phyloP scores from a whole-genome alignment of 2,329 filamentous ascomycete species.

The Blastomyces gilchristii region DNA sequence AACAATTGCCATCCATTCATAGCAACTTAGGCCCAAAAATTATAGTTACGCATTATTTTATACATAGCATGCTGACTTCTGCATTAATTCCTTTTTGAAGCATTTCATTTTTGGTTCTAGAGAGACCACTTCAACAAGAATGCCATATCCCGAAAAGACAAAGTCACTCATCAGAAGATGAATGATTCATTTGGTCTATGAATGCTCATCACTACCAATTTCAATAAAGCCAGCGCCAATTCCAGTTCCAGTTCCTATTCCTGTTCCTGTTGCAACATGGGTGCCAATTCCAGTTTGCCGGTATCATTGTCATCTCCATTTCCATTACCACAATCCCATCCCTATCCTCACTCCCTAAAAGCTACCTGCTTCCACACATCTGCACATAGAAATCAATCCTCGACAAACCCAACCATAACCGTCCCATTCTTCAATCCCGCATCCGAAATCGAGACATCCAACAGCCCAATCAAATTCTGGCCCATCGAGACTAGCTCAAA shows the following conservation, averaged over 20 bases:
- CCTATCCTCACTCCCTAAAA: background rate
- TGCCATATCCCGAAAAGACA: background rate
- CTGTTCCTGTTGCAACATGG: background rate
- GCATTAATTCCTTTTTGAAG: background rate
- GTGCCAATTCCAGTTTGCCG: background rate
- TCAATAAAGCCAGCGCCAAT: background rate
- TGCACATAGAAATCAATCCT: slow-evolving; percentile 32
- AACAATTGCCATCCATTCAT: no score
- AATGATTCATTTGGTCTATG: background rate
- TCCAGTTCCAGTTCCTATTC: background rate
- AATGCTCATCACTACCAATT: background rate
- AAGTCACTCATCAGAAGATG: background rate
- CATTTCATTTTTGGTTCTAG: background rate
- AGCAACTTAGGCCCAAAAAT: no score
- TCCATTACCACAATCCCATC: background rate
- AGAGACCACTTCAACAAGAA: background rate
- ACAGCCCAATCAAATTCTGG: slow-evolving; percentile 66
- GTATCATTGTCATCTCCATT: background rate
- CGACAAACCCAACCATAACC: slow-evolving; percentile 86
- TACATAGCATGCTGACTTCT: background rate
- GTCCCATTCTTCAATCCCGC: slow-evolving; percentile 85
- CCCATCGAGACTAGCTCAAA: slow-evolving; percentile 89
- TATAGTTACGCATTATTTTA: background rate
- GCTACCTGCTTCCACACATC: no score
- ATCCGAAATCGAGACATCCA: slow-evolving; percentile 66